Conservation (phyloP, 2,329 filamentous ascomycete genomes). For the Monosporascus cannonballus region DNA sequence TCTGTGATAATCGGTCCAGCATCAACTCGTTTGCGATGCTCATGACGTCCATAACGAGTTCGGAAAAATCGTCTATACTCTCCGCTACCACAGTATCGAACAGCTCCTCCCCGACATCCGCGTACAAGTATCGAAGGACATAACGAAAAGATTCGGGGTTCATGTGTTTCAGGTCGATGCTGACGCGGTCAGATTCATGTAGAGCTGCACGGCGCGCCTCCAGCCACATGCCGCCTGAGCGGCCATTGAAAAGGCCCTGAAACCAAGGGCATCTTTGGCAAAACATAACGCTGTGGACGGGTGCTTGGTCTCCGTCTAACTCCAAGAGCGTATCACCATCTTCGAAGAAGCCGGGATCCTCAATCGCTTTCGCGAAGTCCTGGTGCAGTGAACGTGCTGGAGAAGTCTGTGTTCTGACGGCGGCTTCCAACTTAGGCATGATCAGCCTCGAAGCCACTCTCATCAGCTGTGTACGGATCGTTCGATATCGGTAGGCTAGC, state of each 20-base stretch:
- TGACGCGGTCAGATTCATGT: conserved; percentile 45
- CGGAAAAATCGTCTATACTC: conserved; percentile 76
- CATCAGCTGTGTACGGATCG: conserved; percentile 82
- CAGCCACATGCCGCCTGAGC: conserved; percentile 80
- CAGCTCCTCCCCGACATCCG: conserved; percentile 71
- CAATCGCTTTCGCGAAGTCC: conserved; percentile 66
- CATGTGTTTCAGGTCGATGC: conserved; percentile 79
- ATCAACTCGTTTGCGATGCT: conserved; percentile 89
- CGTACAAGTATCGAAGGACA: conserved; percentile 76
- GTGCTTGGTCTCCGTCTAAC: conserved; percentile 65
- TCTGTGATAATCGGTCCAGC: conserved; percentile 83
- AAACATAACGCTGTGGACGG: conserved; percentile 71
- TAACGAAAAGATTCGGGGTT: conserved; percentile 66
- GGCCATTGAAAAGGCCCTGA: conserved; percentile 80
- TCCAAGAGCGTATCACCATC: conserved; percentile 76
- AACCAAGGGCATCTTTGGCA: conserved; percentile 91
- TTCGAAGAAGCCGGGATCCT: conserved; percentile 65
- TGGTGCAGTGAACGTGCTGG: conserved; percentile 57
- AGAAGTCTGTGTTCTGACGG: conserved; percentile 67
- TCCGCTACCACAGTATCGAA: conserved; percentile 70
- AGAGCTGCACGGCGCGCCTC: conserved; percentile 53
- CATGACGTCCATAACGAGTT: conserved; percentile 88
- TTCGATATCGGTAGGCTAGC: conserved; percentile 67
- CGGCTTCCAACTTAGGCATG: conserved; percentile 66
- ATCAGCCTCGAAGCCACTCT: conserved; percentile 68